Evolutionary conservation across 768 basidiomycete genomes (phyloP), one percentile per base, ranked within the genome.

Genomic region (Leccinellum rugosiceps): DNA sequence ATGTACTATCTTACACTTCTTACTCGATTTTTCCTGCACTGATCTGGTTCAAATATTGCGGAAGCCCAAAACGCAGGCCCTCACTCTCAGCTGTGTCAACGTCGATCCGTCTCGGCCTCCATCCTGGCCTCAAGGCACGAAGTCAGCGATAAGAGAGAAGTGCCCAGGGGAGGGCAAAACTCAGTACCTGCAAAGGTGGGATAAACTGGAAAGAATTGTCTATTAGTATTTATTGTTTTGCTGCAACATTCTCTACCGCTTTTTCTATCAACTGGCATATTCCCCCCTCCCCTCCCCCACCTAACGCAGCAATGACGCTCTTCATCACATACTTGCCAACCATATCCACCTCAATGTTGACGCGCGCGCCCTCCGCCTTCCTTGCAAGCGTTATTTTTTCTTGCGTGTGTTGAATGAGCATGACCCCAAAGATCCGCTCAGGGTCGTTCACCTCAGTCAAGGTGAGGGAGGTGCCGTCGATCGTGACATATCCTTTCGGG

Each of bases 271-370:
- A 52, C 15, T 64, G 71, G 50, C 75, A 74, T 48, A 88, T 63
- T 3, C 76, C 76, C 30, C 76, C 75, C 19, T 78, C 78, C 0
- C 78, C 84, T 6, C 74, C 77, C 2, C 84, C 84, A 7, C 80
- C 80, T 38, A 92, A 73, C 51, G 84, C 84, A 41, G 87, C 86
- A 14, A 74, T 68, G 2, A 95, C 90, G 55, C 91, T 88, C 78
- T 94, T 94, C 67, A 83, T 82, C 4, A 95, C 91, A 61, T 92
- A 94, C 73, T 96, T 96, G 17, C 91, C 94, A 19, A 95, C 86
- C 84, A 94, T 92, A 69, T 97, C 94, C 45, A 88, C 94, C 76
- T 99, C 97, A 57, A 99, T 82, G 68, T 99, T 99, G 52, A 98
- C 94, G 65, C 81, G 88, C 48, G 83, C 82, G 1, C 94, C 95